phyloP scores from a whole-genome alignment of 1,139 yeast genomes.

The Diutina pseudorugosa region DNA sequence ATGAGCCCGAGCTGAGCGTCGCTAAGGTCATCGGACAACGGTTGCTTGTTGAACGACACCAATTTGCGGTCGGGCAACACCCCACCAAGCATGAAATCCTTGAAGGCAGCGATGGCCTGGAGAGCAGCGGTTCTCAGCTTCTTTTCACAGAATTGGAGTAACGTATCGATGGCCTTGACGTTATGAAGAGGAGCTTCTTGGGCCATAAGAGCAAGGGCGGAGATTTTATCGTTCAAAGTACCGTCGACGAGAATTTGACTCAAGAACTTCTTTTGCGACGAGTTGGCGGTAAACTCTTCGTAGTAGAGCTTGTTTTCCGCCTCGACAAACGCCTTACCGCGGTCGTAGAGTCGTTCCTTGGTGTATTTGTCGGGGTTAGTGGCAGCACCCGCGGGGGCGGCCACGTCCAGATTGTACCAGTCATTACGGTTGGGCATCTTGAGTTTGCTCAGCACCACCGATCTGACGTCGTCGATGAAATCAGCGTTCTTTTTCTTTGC shows the following conservation, averaged over 20 bases:
- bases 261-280: constrained; percentile 81
- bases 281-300: constrained; percentile 67
- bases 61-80: constrained; percentile 80
- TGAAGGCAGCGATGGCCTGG: constrained; percentile 80
- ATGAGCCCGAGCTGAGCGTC: constrained; percentile 51
- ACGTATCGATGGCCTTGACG: constrained; percentile 67
- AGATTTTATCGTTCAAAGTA: constrained; percentile 90
- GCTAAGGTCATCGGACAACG: constrained; percentile 36
- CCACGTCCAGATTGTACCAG: constrained; percentile 55
- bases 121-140: constrained; percentile 90
- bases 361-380: constrained; percentile 31
- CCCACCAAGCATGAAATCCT: constrained; percentile 69
- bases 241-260: constrained; percentile 84
- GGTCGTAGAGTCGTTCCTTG: constrained; percentile 44
- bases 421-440: constrained; percentile 53
- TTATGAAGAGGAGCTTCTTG: constrained; percentile 96
- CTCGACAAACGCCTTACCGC: constrained; percentile 57
- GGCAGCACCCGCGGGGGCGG: constrained; percentile 15
- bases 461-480: constrained; percentile 38
- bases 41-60: constrained; percentile 71
- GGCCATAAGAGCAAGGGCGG: constrained; percentile 81
- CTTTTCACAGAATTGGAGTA: constrained; percentile 71
- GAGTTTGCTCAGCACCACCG: constrained; percentile 47
- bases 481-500: constrained; percentile 16
- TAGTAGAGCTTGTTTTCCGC: constrained; percentile 62